phyloP scores from a whole-genome alignment of 2,329 filamentous ascomycete species.

The Fusarium udum region DNA sequence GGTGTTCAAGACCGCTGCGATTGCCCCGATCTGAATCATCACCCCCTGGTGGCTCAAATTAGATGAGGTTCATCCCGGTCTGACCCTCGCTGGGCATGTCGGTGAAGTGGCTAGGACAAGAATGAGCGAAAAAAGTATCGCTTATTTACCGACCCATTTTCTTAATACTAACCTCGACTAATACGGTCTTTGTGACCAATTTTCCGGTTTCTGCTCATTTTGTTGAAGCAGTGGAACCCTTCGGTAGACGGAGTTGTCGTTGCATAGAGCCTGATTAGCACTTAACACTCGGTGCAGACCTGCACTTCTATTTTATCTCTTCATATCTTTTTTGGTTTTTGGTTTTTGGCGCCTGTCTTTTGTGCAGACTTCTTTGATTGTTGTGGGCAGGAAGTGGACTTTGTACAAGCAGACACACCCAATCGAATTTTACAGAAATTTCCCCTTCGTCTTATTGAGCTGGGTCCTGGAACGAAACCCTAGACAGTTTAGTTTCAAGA shows the following conservation, averaged over 20 bases:
- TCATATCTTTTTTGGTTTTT: not conserved
- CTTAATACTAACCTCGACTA: constrained; percentile 24
- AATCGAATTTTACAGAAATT: constrained; percentile 43
- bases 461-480: constrained; percentile 32
- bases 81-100: constrained; percentile 3
- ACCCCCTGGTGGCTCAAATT: constrained; percentile 2
- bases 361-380: constrained; percentile 31
- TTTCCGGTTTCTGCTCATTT: constrained; percentile 1
- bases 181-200: constrained; percentile 5
- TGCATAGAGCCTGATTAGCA: constrained; percentile 12
- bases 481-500: constrained; percentile 37
- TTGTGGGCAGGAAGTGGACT: constrained; percentile 42
- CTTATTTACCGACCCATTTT: constrained; percentile 6
- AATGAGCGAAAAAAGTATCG: constrained; percentile 23
- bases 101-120: constrained; percentile 24
- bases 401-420: constrained; percentile 42
- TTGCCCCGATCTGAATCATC: not conserved
- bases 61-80: constrained; percentile 2
- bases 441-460: constrained; percentile 25
- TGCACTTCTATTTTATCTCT: constrained; percentile 13
- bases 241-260: constrained; percentile 2
- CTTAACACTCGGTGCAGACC: constrained; percentile 7
- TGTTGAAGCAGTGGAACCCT: constrained; percentile 1
- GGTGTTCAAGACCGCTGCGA: constrained; percentile 6
- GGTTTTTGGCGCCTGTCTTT: constrained; percentile 6